phyloP scores from a whole-genome alignment of 495 filamentous ascomycete genomes.

The Antarctomyces pellizariae region DNA sequence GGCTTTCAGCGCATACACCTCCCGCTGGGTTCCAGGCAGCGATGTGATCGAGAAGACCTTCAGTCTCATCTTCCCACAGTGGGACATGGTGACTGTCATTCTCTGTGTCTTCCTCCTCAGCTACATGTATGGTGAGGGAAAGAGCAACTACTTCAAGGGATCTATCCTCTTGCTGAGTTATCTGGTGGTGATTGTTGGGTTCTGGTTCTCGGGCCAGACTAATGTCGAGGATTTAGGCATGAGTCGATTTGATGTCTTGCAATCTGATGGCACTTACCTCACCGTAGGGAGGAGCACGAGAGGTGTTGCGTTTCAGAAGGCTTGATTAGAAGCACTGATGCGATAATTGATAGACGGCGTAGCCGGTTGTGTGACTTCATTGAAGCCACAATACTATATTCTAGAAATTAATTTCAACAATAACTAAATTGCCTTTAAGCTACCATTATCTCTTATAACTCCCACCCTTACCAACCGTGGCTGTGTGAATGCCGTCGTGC shows the following conservation, averaged over 20 bases:
- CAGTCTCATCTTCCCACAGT: constrained; percentile 89
- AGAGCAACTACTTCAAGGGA: constrained; percentile 84
- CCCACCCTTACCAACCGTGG: no score
- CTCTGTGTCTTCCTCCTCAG: constrained; percentile 92
- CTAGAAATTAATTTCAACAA: no score
- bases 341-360: no score
- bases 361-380: no score
- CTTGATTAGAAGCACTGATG: no score
- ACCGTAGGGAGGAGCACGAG: constrained; percentile 22
- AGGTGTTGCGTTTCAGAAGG: constrained; percentile 15
- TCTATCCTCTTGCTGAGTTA: constrained; percentile 88
- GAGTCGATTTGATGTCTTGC: constrained; percentile 47
- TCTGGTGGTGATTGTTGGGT: constrained; percentile 75
- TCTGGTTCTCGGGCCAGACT: constrained; percentile 64
- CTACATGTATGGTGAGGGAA: constrained; percentile 96
- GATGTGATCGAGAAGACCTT: constrained; percentile 62
- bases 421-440: no score
- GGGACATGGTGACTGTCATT: constrained; percentile 97
- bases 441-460: no score
- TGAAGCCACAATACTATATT: no score
- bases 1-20: constrained; percentile 50
- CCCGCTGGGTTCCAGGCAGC: constrained; percentile 13
- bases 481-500: no score
- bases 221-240: constrained; percentile 33
- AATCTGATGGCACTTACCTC: constrained; percentile 27